Evolutionary conservation across 108 stramenopile genomes (phyloP), one percentile per base, ranked within the genome.

Genomic region (Nitzschia inconspicua): DNA sequence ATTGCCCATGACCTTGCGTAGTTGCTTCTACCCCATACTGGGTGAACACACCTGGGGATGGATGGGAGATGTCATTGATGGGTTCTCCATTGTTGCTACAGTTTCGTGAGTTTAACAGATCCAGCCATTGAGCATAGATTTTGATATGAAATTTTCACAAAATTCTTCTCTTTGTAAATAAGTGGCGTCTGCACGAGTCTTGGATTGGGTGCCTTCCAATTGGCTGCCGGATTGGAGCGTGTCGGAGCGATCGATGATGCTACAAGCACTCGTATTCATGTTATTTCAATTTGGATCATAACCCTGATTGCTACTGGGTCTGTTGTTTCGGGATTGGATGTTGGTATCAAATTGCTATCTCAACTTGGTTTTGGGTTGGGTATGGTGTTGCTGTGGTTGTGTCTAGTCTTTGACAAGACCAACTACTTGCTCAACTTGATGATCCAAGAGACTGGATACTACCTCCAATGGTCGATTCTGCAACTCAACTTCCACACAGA

Each of bases 21-120:
- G 78, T 6, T 64, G 66, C 36, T 79, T 85, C 59, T 85, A 74
- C 55, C 78, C 78, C 3, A 46, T 85, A 23, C 46, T 82, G 19
- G 84, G 84, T n/a, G 72, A 77, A 9, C 74, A 79, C 52, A 59
- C 59, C 26, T 79, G 75, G 78, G 84, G 84, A 44, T 85, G 79
- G 76, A 64, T 75, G 8, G 84, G 84, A 3, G 84, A 85, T 52
- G 27, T 78, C 39, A 65, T 82, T 52, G 84, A 85, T 60, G 75
- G 65, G 13, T 76, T 61, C 58, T 63, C 77, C 6, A 73, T 85
- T 50, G 75, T 85, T 22, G 68, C 67, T 43, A 78, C 70, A 23
- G 77, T 85, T 16, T 50, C 76, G 25, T 80, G 84, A 42, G n/a
- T n/a, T n/a, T n/a, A n/a, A n/a, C n/a, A n/a, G n/a, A n/a, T n/a